Conservation (phyloP, 352 stramenopile species). For the Pythium graminicola region DNA sequence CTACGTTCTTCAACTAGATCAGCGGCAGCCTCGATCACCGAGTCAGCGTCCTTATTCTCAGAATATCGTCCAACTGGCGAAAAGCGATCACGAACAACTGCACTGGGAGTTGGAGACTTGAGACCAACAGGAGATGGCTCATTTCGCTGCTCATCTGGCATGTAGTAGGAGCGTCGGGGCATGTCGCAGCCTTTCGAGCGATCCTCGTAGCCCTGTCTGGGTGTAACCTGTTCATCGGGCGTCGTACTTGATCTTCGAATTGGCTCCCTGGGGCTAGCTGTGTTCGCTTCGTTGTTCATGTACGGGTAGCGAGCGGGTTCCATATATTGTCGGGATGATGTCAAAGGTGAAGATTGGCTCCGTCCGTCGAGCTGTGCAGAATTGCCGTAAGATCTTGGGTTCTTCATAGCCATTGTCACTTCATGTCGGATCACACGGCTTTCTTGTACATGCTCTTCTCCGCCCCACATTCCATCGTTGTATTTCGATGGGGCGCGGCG, state of each 20-base stretch:
- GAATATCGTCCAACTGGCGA: conserved; percentile 9
- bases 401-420: neutral
- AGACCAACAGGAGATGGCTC: neutral
- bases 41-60: conserved; percentile 11
- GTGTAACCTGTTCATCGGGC: neutral
- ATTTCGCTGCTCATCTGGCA: neutral
- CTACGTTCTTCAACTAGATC: conserved; percentile 27
- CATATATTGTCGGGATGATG: neutral
- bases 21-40: conserved; percentile 23
- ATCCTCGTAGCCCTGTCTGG: neutral
- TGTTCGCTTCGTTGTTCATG: neutral
- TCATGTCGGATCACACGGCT: neutral
- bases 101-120: conserved; percentile 7
- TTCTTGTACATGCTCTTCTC: neutral
- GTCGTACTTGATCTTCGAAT: neutral
- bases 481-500: neutral
- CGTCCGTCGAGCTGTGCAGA: neutral
- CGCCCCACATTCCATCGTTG: neutral
- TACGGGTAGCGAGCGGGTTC: neutral
- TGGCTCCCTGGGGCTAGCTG: neutral
- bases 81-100: neutral
- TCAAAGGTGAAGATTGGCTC: neutral
- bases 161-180: conserved; percentile 2
- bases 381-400: neutral
- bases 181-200: neutral